Conservation (phyloP, 75 land plant genomes). For the Larix kaempferi region DNA sequence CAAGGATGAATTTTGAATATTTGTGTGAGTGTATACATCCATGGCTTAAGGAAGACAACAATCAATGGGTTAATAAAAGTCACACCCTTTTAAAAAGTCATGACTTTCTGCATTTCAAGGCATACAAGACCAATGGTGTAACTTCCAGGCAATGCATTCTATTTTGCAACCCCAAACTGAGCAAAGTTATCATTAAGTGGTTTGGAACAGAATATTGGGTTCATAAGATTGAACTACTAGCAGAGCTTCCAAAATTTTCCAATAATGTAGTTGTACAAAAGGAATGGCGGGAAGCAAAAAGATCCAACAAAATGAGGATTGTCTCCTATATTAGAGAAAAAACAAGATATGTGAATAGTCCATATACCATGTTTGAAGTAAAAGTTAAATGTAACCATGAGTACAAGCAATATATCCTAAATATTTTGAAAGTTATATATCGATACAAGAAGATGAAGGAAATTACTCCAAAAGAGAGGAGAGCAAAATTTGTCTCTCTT, state of each 20-base stretch:
- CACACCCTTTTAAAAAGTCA: too few relatives aligned
- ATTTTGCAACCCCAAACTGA: constrained; percentile 92
- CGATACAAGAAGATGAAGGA: constrained; percentile 97
- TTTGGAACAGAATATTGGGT: constrained; percentile 90
- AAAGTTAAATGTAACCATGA: constrained; percentile 98
- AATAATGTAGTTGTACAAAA: constrained; percentile 67
- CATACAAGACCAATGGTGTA: constrained; percentile 91
- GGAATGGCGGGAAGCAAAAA: constrained; percentile 83
- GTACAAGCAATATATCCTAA: constrained; percentile 90
- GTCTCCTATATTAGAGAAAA: constrained; percentile 70
- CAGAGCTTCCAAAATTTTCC: constrained; percentile 78
- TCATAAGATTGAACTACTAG: constrained; percentile 68
- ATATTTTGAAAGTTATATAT: constrained; percentile 83
- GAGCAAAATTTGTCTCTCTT: constrained; percentile 64
- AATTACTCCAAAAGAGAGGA: constrained; percentile 73
- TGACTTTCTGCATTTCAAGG: too few relatives aligned
- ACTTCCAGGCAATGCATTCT: constrained; percentile 94
- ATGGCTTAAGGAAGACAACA: too few relatives aligned
- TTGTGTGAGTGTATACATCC: too few relatives aligned
- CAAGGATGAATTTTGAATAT: too few relatives aligned
- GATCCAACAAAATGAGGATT: constrained; percentile 68
- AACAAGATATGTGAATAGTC: constrained; percentile 81
- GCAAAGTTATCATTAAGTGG: constrained; percentile 84
- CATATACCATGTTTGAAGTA: constrained; percentile 93
- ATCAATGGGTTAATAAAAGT: too few relatives aligned